Base-by-base conservation (phyloP, 768 basidiomycete species). In the Russula vinacea region DNA sequence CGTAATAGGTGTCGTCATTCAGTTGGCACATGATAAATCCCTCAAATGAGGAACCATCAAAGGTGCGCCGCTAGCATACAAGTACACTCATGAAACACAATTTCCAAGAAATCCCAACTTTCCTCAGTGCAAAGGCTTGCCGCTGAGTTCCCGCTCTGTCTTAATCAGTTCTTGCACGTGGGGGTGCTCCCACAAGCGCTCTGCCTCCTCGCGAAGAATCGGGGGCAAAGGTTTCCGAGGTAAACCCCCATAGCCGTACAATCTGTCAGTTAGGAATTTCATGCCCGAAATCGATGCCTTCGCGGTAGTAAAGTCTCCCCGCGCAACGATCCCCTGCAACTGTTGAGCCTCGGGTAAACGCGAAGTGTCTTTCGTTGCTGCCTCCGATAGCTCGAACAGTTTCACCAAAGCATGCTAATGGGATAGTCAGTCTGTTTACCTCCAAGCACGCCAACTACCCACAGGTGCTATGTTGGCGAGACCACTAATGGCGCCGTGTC, bases 401-500 rank as follows among this genome's bases (percentile, higher is more conserved):
- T 82, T 83, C 40, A 73, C 77, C 39, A 88, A 75, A 0, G 90
- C 75, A 68, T 83, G 71, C 87, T 90, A 71, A 65, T 60, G 47
- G 50, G 51, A 35, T 32, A n/a, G 40, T 62, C 35, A 56, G 42
- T 62, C 29, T 53, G 42, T 16, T 7, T 5, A 45, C 6, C 29
- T 24, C n/a, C 24, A 10, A 49, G 11, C 7, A n/a, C 17, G 3
- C 35, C 1, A 56, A 22, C 17, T 3, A 68, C 82, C 64, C 69
- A 88, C 90, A 11, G 91, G 92, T 51, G 89, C 86, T 61, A 94
- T 72, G 72, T 95, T 95, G 9, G 83, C 92, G 22, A 95, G 84
- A 52, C 94, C 94, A 39, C 90, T 93, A 72, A 96, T 96, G 54
- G 91, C 92, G 53, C 94, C 94, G 69, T 94, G 88, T 2, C 82